A percentile compares a stretch with the other conserved stretches of the same genome.
Conservation (phyloP, 2,329 filamentous ascomycete genomes). For the Alternaria arborescens region DNA sequence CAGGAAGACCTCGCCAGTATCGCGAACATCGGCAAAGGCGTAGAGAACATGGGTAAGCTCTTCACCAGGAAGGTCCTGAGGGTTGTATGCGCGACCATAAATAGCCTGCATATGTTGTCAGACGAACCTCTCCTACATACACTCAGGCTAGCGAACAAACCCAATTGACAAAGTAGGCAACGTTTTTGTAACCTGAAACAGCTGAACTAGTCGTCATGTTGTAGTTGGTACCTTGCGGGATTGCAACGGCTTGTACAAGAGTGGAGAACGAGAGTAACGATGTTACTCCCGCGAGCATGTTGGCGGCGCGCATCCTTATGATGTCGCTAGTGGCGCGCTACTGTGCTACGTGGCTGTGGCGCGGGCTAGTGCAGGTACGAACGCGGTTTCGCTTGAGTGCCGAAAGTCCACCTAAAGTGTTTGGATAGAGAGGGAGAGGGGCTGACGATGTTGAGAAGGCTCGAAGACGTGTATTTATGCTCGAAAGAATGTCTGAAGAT, state of each 20-base stretch:
- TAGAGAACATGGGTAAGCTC: conserved; percentile 51
- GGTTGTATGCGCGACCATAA: conserved; percentile 49
- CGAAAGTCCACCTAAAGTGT: conserved; percentile 3
- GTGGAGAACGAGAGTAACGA: conserved; percentile 31
- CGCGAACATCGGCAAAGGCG: conserved; percentile 50
- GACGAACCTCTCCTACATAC: background rate
- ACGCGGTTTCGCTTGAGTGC: conserved; percentile 18
- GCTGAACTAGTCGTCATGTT: conserved; percentile 25
- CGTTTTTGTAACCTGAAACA: conserved; percentile 45
- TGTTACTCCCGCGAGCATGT: conserved; percentile 33
- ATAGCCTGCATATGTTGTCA: conserved; percentile 41
- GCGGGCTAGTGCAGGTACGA: conserved; percentile 30
- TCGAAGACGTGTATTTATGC: conserved; percentile 5
- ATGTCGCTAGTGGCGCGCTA: conserved; percentile 34
- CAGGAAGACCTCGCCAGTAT: conserved; percentile 50
- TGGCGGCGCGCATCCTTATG: conserved; percentile 31
- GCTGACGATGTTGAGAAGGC: background rate
- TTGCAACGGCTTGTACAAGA: conserved; percentile 29
- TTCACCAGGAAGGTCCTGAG: conserved; percentile 45
- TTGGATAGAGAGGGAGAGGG: background rate
- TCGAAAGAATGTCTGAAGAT: background rate
- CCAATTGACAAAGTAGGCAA: conserved; percentile 53
- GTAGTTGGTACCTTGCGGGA: conserved; percentile 27
- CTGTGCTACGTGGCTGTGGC: conserved; percentile 35
- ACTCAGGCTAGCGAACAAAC: conserved; percentile 26